A percentile compares a stretch with the other conserved stretches of the same genome.
phyloP scores from a whole-genome alignment of 1,139 yeast genomes.

The Hansenula anomala region DNA sequence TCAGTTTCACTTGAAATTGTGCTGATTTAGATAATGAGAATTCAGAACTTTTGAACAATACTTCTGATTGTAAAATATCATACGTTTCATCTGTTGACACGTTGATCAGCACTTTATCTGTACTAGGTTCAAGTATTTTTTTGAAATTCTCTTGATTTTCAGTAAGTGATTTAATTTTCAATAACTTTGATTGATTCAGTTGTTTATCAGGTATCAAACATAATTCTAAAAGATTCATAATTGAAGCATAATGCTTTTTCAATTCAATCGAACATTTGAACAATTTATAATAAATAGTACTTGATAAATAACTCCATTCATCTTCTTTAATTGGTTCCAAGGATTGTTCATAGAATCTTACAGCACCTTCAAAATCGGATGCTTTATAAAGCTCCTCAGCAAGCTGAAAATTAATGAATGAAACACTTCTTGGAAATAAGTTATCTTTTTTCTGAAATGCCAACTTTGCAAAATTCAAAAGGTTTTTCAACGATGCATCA shows the following conservation, averaged over 20 bases:
- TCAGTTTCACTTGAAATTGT: slow-evolving; percentile 26
- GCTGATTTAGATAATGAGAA: slow-evolving; percentile 22
- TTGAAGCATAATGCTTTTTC: slow-evolving; percentile 25
- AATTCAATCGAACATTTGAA: slow-evolving; percentile 28
- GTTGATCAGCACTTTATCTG: slow-evolving; percentile 15
- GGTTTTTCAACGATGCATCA: slow-evolving; percentile 22
- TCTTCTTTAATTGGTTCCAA: slow-evolving; percentile 28
- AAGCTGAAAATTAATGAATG: slow-evolving; percentile 42
- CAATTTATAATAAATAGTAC: slow-evolving; percentile 26
- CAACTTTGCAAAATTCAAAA: slow-evolving; percentile 32
- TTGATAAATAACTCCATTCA: slow-evolving; percentile 25
- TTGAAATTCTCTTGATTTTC: background rate
- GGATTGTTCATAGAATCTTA: slow-evolving; percentile 33
- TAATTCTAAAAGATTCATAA: slow-evolving; percentile 24
- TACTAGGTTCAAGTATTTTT: slow-evolving; percentile 5
- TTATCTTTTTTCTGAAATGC: slow-evolving; percentile 31
- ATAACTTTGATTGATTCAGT: background rate
- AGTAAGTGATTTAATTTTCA: no score
- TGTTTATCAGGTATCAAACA: slow-evolving; percentile 14
- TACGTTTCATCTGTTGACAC: slow-evolving; percentile 20
- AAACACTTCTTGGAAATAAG: slow-evolving; percentile 29
- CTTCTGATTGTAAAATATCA: slow-evolving; percentile 18
- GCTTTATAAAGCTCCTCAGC: slow-evolving; percentile 39
- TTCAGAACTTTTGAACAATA: slow-evolving; percentile 14
- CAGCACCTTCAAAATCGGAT: slow-evolving; percentile 35